Evolutionary conservation across 805 yeast species (phyloP).

Genomic region (Candida sanyiensis): DNA sequence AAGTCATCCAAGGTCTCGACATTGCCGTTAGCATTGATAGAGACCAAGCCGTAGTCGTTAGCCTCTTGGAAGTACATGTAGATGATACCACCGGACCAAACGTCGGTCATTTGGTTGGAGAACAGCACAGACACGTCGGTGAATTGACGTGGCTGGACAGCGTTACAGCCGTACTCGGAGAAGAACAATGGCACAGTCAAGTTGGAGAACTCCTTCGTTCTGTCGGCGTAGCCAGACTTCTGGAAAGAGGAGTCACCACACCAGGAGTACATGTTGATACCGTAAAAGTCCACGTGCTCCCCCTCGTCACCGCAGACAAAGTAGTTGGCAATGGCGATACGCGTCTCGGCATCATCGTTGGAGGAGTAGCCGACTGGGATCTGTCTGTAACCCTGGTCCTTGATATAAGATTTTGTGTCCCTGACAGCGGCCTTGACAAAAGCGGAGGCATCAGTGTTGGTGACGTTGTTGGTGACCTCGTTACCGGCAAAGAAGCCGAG

Average conservation of each 20-base stretch:
- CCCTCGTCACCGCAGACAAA: conserved; percentile 67
- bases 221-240: conserved; percentile 60
- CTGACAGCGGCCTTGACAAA: conserved; percentile 88
- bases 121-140: conserved; percentile 67
- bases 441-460: conserved; percentile 76
- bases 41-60: conserved; percentile 76
- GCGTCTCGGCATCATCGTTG: conserved; percentile 68
- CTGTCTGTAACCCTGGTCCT: conserved; percentile 53
- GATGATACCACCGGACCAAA: conserved; percentile 92
- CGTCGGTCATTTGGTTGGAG: conserved; percentile 70
- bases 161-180: conserved; percentile 87
- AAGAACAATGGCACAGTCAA: conserved; percentile 77
- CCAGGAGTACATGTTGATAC: conserved; percentile 87
- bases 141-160: conserved; percentile 66
- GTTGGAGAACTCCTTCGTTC: conserved; percentile 69
- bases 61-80: conserved; percentile 87
- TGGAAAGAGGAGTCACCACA: conserved; percentile 61
- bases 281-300: conserved; percentile 66
- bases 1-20: conserved; percentile 62
- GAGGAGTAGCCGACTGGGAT: conserved; percentile 91
- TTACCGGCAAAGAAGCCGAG: conserved; percentile 91
- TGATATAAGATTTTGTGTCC: conserved; percentile 69
- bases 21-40: conserved; percentile 36
- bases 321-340: conserved; percentile 71
- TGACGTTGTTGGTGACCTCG: conserved; percentile 70